Evolutionary conservation across 768 basidiomycete species (phyloP), one percentile per base, ranked within the genome.

Genomic region (Agrocybe praecox): DNA sequence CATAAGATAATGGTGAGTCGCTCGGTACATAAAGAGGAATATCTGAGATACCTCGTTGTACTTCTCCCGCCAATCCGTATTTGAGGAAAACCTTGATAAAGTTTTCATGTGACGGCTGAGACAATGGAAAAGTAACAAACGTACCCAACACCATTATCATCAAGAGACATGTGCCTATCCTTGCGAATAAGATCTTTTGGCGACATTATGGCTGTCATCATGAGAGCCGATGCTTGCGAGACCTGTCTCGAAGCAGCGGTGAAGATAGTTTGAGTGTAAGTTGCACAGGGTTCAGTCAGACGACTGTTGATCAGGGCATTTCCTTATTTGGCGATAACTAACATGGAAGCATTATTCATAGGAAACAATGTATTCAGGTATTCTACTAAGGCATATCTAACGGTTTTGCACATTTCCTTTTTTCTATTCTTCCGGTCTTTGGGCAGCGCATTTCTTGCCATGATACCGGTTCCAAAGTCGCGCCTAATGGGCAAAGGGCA

Each of bases 391-490:
- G 87, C 67, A 87, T 58, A 46, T 79, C 82, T 59, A 92, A 87
- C 53, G 92, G 92, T 69, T 92, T 93, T 42, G 92, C 92, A 63
- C 91, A 93, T 68, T 95, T 95, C 56, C 93, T 81, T 62, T 83
- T 89, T 69, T 95, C 93, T 46, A 87, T 75, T 60, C 77, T 82
- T 5, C 92, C 90, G 15, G 92, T 93, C 68, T 85, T 86, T 18
- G 90, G 85, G 67, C 92, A 94, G 19, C 90, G 82, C 93, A 95
- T 95, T 70, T 90, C 90, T 72, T 91, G 86, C 93, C 93, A 95
- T 1, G 90, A 92, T 14, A 92, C 83, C 0, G 93, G 89, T 55
- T 90, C 86, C 83, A 95, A 87, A 21, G 89, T 89, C 10, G 83
- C 86, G 52, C 92, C 91, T 92, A 63, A 29, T 52, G 24, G 36